Evolutionary conservation across 148 eudicot genomes (phyloP), one percentile per base, ranked within the genome.

Genomic region (Gaultheria prostrata): DNA sequence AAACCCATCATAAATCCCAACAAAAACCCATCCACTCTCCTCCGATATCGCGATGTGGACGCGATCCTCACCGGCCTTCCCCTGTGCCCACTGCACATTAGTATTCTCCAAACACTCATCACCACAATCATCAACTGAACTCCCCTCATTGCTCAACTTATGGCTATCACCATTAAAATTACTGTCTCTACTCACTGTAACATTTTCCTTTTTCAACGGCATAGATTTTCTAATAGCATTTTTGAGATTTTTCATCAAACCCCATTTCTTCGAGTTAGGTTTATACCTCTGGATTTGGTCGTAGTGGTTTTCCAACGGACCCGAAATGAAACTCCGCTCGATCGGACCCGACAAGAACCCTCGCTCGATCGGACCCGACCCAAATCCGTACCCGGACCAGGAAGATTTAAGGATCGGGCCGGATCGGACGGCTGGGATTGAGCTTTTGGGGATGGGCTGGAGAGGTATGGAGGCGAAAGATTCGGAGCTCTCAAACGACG

Each of bases 1-100:
- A 69, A 93, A 93, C 59, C 95, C 95, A 69, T 93, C 95, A 33
- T 93, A 93, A 53, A 93, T 93, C 32, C 95, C 95, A 28, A 93
- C 93, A 63, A 93, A 93, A 79, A 91, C 95, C 93, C 92, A 93
- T 1, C 93, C 93, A 28, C 89, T 76, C 70, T 93, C 95, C 77
- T 93, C 93, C 2, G 95, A 91, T 7, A 91, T 77, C 57, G 89
- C 95, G 30, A 93, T 79, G 61, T 93, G 93, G 1, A 93, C 92
- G 5, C 95, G 91, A 69, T 93, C 95, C 57, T 93, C 95, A 0
- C 95, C 95, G 2, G 95, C 93, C 74, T 89, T 93, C 10, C 95
- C 93, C 20, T 93, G 95, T 0, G 95, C 95, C 95, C 95, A 93
- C 77, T 93, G 93, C 28, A 93, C 82, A 83, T 85, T 91, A 53